Conservation (phyloP, 305 asterid genomes). For the Fraxinus latifolia region DNA sequence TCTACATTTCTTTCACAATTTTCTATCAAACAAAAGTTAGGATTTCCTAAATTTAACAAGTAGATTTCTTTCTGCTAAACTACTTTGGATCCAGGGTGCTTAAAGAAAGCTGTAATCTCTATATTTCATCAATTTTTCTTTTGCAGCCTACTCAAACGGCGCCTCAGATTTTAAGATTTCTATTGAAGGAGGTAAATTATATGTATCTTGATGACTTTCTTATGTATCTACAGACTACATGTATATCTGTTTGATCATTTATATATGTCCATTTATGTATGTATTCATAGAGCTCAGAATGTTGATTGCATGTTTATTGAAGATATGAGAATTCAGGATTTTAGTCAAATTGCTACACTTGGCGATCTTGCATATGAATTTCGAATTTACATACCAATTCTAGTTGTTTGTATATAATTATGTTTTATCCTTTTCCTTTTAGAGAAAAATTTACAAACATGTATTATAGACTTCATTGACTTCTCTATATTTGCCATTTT, state of each 20-base stretch:
- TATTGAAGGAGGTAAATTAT: constrained; percentile 19
- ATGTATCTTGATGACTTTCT: not conserved
- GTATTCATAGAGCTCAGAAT: constrained; percentile 1
- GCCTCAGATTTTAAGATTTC: constrained; percentile 12
- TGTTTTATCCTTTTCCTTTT: not conserved
- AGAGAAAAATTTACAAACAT: not conserved
- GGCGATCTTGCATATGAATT: constrained; percentile 28
- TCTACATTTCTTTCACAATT: constrained; percentile 5
- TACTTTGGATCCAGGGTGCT: constrained; percentile 22
- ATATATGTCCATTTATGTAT: not conserved
- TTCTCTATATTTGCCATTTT: not conserved
- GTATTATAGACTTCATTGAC: not conserved
- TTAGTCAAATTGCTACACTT: constrained; percentile 20
- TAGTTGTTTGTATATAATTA: constrained; percentile 15
- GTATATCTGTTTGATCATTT: constrained; percentile 12
- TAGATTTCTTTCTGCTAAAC: constrained; percentile 5
- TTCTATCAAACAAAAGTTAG: constrained; percentile 2
- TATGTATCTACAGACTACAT: not conserved
- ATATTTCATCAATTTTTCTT: not conserved
- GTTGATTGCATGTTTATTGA: constrained; percentile 28
- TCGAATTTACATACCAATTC: not conserved
- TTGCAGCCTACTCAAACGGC: constrained; percentile 12
- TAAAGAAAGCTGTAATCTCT: constrained; percentile 3
- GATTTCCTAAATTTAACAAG: constrained; percentile 16
- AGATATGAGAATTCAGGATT: constrained; percentile 27